Conservation (phyloP, 2,329 filamentous ascomycete species). For the Elsinoe fawcettii region DNA sequence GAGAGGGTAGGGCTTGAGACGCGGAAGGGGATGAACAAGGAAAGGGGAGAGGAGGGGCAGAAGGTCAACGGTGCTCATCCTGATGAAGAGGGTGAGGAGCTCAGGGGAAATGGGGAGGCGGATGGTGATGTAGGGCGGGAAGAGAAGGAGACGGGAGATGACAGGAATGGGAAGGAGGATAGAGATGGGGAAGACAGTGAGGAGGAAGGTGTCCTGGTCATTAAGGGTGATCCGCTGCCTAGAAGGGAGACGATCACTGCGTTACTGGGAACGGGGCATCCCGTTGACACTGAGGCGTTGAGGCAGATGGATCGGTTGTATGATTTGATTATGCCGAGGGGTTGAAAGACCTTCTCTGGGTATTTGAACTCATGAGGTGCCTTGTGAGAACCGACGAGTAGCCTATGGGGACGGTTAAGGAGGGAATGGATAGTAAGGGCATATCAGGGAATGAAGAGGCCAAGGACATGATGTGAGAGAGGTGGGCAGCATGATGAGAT, state of each 20-base stretch:
- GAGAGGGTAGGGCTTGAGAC: constrained; percentile 32
- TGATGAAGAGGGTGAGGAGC: background rate
- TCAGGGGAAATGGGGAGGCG: background rate
- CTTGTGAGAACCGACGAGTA: too few species aligned
- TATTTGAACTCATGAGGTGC: background rate
- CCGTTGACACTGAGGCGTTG: constrained; percentile 8
- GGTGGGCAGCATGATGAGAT: background rate
- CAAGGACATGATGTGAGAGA: too few species aligned
- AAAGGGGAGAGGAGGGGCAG: background rate
- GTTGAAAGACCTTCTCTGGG: background rate
- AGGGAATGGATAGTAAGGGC: too few species aligned
- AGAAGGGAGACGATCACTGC: constrained; percentile 10
- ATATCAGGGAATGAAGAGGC: background rate
- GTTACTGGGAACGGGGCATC: background rate
- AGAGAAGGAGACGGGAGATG: background rate
- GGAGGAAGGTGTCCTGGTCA: background rate
- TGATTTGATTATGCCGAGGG: constrained; percentile 10
- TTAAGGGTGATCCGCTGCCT: constrained; percentile 7
- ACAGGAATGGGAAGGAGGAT: background rate
- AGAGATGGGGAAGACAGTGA: background rate
- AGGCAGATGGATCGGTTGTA: constrained; percentile 14
- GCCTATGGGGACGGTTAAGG: too few species aligned
- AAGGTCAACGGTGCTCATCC: background rate
- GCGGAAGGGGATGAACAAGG: background rate
- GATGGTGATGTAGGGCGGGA: too few species aligned